Base-by-base conservation (phyloP, 257 asterid genomes). In the Nicotiana tomentosiformis region DNA sequence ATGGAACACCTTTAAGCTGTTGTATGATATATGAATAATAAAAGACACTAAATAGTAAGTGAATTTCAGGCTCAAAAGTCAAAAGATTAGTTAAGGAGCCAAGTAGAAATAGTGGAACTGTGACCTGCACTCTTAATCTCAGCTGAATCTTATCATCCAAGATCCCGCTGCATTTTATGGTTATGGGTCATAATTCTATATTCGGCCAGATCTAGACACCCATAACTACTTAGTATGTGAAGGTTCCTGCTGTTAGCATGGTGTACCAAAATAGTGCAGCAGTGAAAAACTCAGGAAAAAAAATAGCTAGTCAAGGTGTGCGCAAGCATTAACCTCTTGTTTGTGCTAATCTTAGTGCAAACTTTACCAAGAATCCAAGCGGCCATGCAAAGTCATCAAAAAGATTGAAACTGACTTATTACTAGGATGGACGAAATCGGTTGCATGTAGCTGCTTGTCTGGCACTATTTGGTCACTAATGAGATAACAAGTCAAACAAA, bases 331-430 rank as follows among this genome's bases (percentile, higher is more conserved):
- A 49, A 12, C 15, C 39, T 74, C 7, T 12, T 49, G 79, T 74
- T 49, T 74, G 62, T 23, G 79, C 79, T 49, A 74, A 3, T 8
- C 49, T 72, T 72, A 12, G 78, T 29, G 11, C 57, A 70, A 70
- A 70, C 58, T 43, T 70, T 46, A 72, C 35, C 62, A 74, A 74
- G 62, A 72, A 74, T 8, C 79, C 79, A 49, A 74, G 79, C 39
- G 15, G 39, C 23, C 62, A 74, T 46, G 79, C 12, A 74, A 74
- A 49, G 39, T 49, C 61, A 49, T 72, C 61, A 72, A 72, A 43
- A 72, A 23, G 79, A 74, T 23, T 46, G 79, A 4, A 74, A 74
- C 62, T 26, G 39, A 49, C 29, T 74, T 0, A 49, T 74, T 74
- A 15, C 11, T 74, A 23, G 39, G 61, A 49, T 57, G 26, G 62